Evolutionary conservation across 306 rosid species (phyloP), one percentile per base, ranked within the genome.

Genomic region (Trichosanthes truncata): DNA sequence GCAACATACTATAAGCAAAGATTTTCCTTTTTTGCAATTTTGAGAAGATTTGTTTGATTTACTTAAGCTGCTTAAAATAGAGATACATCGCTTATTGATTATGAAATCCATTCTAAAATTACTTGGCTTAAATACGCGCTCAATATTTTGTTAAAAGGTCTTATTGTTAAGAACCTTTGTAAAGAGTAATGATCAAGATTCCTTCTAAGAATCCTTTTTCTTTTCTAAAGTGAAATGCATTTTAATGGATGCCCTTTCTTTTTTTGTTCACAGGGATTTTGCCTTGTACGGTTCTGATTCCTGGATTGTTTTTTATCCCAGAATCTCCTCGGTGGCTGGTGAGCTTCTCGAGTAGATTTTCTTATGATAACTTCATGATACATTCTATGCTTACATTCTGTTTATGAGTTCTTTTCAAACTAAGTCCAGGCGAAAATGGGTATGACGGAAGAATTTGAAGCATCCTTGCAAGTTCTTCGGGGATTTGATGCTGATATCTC

Each of bases 281-380:
- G 85, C 97, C 97, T 21, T 91, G 97, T 84, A 82, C 91, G 78
- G 21, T 93, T 67, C 82, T 93, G 78, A 89, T 91, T 36, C 94
- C 96, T 52, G 94, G 94, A 66, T 82, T 93, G 80, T 93, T 93
- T 88, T 93, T 93, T 86, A 85, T 91, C 73, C 97, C 96, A 48
- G 97, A 93, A 84, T 93, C 96, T 76, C 96, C 97, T 65, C 85
- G 97, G 79, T 93, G 96, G 97, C 90, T 93, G 96, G 97, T 93
- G 84, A 84, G 91, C 68, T 77, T 87, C 86, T 76, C n/a, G 10
- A 55, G 67, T 55, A 12, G n/a, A 57, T 75, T 75, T 33, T 18
- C n/a, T 76, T 20, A 20, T 53, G 46, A 4, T 53, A 52, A 52
- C 29, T 38, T 33, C 5, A 18, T 56, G 45, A 36, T 20, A 20